Evolutionary conservation across 345 rosid species (phyloP).

Genomic region (Lepidium sativum): DNA sequence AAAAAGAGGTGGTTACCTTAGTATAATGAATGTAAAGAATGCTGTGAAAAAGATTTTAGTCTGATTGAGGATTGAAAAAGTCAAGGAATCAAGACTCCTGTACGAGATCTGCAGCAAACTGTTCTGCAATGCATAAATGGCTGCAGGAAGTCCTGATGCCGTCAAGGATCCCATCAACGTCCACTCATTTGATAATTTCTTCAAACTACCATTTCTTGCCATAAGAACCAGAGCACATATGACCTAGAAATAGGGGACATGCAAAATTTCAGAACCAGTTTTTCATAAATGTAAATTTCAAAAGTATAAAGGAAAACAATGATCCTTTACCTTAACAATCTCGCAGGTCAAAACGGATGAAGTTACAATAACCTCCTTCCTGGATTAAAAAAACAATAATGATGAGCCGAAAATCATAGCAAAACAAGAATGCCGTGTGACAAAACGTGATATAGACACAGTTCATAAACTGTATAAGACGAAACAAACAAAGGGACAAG

Average conservation of each 20-base stretch:
- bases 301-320: background rate
- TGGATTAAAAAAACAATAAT: constrained; percentile 11
- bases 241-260: constrained; percentile 38
- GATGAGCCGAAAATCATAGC: background rate
- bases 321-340: constrained; percentile 54
- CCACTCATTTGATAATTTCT: constrained; percentile 61
- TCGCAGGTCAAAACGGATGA: constrained; percentile 87
- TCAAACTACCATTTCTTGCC: constrained; percentile 73
- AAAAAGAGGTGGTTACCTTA: constrained; percentile 45
- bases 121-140: constrained; percentile 90
- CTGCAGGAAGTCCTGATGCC: constrained; percentile 97
- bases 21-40: constrained; percentile 61
- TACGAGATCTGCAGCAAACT: constrained; percentile 98
- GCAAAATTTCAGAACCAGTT: background rate
- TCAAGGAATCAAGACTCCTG: constrained; percentile 88
- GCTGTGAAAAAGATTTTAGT: constrained; percentile 95
- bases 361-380: constrained; percentile 86
- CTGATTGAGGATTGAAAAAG: constrained; percentile 93
- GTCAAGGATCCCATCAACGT: constrained; percentile 78
- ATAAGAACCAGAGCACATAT: constrained; percentile 69
- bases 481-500: background rate
- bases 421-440: background rate
- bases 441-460: background rate
- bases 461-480: background rate
- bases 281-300: background rate